Evolutionary conservation across 2,329 filamentous ascomycete genomes (phyloP).

Genomic region (Delphinella strobiligena): DNA sequence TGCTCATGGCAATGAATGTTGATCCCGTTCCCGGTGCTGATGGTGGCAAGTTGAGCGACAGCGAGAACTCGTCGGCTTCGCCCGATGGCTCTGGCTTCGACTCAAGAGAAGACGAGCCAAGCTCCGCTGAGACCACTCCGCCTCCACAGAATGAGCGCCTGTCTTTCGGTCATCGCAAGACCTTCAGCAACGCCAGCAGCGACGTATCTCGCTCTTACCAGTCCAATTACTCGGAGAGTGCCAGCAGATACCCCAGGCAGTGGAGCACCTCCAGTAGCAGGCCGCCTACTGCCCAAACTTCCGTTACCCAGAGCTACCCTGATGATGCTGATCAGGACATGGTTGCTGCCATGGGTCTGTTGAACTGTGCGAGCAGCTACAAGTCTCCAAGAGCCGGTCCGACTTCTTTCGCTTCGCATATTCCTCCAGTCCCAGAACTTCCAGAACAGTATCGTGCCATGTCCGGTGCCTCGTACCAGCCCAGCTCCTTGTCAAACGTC

Average conservation of each 20-base stretch:
- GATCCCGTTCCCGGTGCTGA: constrained; percentile 54
- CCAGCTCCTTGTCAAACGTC: constrained; percentile 13
- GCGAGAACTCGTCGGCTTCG: constrained; percentile 71
- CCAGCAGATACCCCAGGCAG: constrained; percentile 42
- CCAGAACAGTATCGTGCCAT: constrained; percentile 63
- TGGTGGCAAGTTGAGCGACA: constrained; percentile 56
- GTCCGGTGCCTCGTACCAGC: constrained; percentile 10
- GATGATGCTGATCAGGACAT: constrained; percentile 68
- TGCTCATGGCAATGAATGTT: constrained; percentile 79
- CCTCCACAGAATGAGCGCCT: constrained; percentile 61
- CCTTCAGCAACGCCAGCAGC: constrained; percentile 34
- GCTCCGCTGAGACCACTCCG: constrained; percentile 86
- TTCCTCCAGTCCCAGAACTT: constrained; percentile 78
- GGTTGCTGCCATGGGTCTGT: constrained; percentile 77
- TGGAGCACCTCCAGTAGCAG: constrained; percentile 56
- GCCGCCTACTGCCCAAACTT: constrained; percentile 57
- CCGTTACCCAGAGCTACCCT: constrained; percentile 52
- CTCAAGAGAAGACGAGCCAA: constrained; percentile 57
- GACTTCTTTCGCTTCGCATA: constrained; percentile 53
- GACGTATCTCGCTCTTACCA: constrained; percentile 65
- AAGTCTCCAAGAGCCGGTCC: constrained; percentile 61
- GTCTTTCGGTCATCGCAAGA: constrained; percentile 26
- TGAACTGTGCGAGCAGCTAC: constrained; percentile 67
- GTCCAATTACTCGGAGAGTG: constrained; percentile 43
- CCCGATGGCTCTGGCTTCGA: constrained; percentile 73